Conservation (phyloP, 2,329 filamentous ascomycete genomes). For the Fusarium burgessii region DNA sequence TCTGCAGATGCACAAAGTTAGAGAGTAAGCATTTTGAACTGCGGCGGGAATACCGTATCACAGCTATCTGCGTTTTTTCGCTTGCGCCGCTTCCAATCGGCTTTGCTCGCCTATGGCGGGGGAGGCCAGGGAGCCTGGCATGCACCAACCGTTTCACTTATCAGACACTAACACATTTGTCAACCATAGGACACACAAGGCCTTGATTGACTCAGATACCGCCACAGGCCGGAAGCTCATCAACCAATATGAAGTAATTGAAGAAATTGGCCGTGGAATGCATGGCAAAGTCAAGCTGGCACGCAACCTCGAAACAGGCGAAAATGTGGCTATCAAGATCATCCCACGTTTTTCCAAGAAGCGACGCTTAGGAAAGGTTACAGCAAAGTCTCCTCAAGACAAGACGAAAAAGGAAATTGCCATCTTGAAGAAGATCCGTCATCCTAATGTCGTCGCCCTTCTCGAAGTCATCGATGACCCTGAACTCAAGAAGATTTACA, state of each 20-base stretch:
- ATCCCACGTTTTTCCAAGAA: conserved; percentile 96
- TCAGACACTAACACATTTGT: conserved; percentile 32
- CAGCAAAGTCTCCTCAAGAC: conserved; percentile 72
- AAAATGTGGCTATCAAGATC: conserved; percentile 97
- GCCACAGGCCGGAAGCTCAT: conserved; percentile 94
- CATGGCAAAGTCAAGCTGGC: conserved; percentile 98
- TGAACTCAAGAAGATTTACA: conserved; percentile 96
- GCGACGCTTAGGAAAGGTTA: conserved; percentile 87
- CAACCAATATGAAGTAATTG: conserved; percentile 97
- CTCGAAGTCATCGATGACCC: conserved; percentile 98
- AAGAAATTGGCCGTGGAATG: conserved; percentile 94
- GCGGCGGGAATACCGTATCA: conserved; percentile 1
- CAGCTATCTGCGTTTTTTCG: neutral
- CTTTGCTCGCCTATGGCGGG: conserved; percentile 17
- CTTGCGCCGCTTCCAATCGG: conserved; percentile 9
- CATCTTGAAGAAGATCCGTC: conserved; percentile 97
- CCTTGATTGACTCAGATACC: conserved; percentile 88
- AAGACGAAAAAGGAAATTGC: conserved; percentile 97
- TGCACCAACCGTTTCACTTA: conserved; percentile 15
- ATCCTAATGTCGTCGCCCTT: conserved; percentile 95
- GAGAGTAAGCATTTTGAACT: conserved; percentile 71
- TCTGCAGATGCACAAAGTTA: conserved; percentile 77
- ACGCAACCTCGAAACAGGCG: conserved; percentile 78
- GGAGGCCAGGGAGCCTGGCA: conserved; percentile 25
- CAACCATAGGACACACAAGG: conserved; percentile 80